Evolutionary conservation across 1,284 basidiomycete genomes (phyloP).

Genomic region (Tilletia indica): DNA sequence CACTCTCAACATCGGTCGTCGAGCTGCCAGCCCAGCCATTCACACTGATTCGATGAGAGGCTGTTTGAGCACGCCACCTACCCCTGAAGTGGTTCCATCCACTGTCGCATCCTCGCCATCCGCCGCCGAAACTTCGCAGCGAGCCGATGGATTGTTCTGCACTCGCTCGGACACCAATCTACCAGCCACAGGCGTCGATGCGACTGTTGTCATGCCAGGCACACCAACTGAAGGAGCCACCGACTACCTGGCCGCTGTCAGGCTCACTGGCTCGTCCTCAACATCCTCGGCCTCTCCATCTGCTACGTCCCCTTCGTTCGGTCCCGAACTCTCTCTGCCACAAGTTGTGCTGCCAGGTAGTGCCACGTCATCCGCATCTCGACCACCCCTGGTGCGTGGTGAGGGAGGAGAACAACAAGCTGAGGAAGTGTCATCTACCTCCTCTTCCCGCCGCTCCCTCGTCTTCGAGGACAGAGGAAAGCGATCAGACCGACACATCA

Average conservation of each 20-base stretch:
- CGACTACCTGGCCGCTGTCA: conserved; percentile 14
- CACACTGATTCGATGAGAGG: not conserved
- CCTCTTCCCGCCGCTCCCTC: not conserved
- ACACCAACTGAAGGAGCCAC: conserved; percentile 7
- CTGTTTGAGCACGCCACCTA: not conserved
- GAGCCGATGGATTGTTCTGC: not conserved
- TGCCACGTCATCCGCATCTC: not conserved
- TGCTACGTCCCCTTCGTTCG: too few species aligned
- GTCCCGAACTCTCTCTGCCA: not conserved
- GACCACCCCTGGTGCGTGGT: not conserved
- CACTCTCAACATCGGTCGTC: conserved; percentile 6
- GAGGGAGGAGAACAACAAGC: not conserved
- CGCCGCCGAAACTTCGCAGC: not conserved
- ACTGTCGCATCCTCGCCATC: not conserved
- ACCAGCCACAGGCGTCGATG: not conserved
- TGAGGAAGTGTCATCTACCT: not conserved
- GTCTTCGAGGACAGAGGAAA: not conserved
- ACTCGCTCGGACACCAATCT: not conserved
- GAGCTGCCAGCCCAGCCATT: conserved; percentile 7
- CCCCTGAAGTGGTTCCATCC: not conserved
- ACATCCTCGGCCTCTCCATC: not conserved
- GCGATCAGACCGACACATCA: conserved; percentile 70
- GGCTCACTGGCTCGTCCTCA: not conserved
- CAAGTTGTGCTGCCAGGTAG: not conserved
- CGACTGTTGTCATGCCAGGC: not conserved